These are phyloP conservation scores for Hyphopichia burtonii DNA, from an alignment of 1,139 yeast species.

Conservation along the genomic window DNA sequence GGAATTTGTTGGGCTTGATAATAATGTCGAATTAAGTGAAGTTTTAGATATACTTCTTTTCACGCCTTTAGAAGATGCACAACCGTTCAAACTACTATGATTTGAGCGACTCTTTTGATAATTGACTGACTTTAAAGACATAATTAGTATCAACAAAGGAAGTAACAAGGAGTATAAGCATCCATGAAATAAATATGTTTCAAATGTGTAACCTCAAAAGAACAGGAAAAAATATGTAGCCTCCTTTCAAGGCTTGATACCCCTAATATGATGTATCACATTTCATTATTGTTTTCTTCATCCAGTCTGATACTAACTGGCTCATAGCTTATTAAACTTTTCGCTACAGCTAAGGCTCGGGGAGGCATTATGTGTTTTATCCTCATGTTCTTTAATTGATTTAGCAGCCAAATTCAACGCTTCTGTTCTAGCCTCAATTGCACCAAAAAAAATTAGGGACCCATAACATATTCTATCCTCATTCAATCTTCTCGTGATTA, in stretches of 20 bases:
- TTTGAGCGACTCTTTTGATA: neutral
- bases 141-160: neutral
- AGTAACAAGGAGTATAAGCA: neutral
- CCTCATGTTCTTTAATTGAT: no score
- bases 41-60: slow-evolving; percentile 1
- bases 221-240: neutral
- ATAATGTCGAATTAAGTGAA: neutral
- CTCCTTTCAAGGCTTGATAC: neutral
- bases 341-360: no score
- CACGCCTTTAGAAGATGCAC: neutral
- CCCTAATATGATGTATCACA: neutral
- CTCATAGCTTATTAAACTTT: no score
- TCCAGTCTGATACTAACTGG: no score
- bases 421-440: no score
- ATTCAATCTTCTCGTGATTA: no score
- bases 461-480: no score
- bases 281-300: neutral
- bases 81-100: neutral
- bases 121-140: neutral
- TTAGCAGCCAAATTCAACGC: no score
- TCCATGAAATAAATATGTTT: neutral
- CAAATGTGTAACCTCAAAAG: neutral
- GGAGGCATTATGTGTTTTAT: no score
- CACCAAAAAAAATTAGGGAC: no score
- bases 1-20: neutral